Evolutionary conservation across 2,329 filamentous ascomycete genomes (phyloP), one percentile per base, ranked within the genome.

Genomic region (Colletotrichum sp.): DNA sequence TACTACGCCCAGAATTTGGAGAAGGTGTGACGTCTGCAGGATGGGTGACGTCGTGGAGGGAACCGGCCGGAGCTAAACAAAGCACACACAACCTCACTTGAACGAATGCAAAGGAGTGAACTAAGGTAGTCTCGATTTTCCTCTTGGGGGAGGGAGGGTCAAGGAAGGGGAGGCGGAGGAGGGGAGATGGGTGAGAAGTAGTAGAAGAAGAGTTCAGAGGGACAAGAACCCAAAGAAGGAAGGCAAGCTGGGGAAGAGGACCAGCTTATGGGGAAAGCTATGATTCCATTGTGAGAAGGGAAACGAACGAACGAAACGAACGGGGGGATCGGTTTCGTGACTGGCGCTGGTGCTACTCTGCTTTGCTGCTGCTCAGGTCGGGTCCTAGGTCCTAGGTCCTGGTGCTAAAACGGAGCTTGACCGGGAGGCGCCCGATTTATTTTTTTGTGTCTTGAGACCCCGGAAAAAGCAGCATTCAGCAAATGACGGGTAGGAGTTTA

Each of bases 31-130:
- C 73, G 73, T 75, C 66, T 67, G n/a, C 30, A 55, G 72, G 52
- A n/a, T 75, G 44, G 36, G 68, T 72, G 72, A 75, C 69, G 73
- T 75, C 68, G 65, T 68, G n/a, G n/a, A 52, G 16, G 39, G 22
- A 34, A 44, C 30, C 22, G 63, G 63, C 48, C 36, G 63, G 32
- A 73, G 64, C 74, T 68, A 66, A 63, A 55, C 27, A 19, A 68
- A 59, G 63, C 66, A 67, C 28, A 36, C 64, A 44, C 66, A 59
- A 68, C 30, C 22, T 34, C 63, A 25, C 63, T 22, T 22, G 28
- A 16, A 36, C 61, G 34, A 64, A 32, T 15, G 57, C 28, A 27
- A 71, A 22, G 19, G 44, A 34, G 6, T 13, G 28, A 59, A 48
- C 39, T n/a, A 48, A 48, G 39, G n/a, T 34, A 11, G 32, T 34